A percentile compares a stretch with the other conserved stretches of the same genome.
phyloP scores from a whole-genome alignment of 139 green algal genomes.

The Edaphochlamys debaryana region DNA sequence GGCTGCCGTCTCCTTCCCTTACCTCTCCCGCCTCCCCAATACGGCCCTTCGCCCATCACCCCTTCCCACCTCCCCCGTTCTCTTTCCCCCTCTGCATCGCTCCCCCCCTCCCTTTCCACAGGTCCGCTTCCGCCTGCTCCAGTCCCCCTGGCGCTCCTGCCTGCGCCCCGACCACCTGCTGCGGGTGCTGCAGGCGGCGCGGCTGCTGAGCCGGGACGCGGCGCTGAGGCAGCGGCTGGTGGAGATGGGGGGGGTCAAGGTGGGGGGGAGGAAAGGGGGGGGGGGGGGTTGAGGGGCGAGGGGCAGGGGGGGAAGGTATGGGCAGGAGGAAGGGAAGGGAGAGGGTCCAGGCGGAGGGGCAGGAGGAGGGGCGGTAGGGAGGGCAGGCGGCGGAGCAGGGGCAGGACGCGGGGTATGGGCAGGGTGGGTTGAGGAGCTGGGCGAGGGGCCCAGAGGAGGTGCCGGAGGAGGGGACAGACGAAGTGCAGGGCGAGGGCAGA shows the following conservation, averaged over 20 bases:
- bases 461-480: no score
- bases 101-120: no score
- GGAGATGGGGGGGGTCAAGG: slow-evolving; percentile 35
- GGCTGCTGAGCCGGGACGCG: slow-evolving; percentile 46
- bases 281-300: background rate
- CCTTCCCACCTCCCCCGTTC: no score
- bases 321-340: background rate
- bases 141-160: background rate
- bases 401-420: background rate
- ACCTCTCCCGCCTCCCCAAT: no score
- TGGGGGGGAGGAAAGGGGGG: no score
- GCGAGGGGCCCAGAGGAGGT: no score
- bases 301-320: background rate
- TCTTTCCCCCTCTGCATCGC: no score
- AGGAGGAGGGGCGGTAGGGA: background rate
- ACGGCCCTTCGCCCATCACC: no score
- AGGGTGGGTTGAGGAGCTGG: no score
- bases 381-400: background rate
- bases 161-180: slow-evolving; percentile 52
- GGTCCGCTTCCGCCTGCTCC: slow-evolving; percentile 45
- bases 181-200: slow-evolving; percentile 55
- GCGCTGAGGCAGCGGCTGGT: slow-evolving; percentile 45
- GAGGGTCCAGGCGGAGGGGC: background rate
- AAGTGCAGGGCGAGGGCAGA: no score
- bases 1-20: no score